These are phyloP conservation scores for Plasmodium malariae DNA, from an alignment of 169 alveolate species.

Conservation along the genomic window DNA sequence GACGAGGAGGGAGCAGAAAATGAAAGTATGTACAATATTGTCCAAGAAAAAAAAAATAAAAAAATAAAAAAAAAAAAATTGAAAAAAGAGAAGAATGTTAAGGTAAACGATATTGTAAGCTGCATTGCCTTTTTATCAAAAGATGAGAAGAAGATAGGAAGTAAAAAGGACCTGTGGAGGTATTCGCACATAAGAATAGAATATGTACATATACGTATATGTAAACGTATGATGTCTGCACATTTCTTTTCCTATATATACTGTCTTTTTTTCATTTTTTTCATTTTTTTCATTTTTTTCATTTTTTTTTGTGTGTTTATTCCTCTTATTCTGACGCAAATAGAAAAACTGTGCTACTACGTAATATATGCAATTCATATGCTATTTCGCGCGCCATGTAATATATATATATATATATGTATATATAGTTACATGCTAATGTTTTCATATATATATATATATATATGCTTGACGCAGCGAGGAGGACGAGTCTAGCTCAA, in stretches of 20 bases:
- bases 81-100: not conserved
- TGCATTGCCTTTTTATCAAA: slow-evolving; percentile 29
- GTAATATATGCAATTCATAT: not conserved
- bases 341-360: no score
- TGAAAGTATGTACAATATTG: not conserved
- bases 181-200: not conserved
- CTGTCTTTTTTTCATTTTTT: no score
- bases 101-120: slow-evolving; percentile 35
- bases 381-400: not conserved
- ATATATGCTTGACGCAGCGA: slow-evolving; percentile 7
- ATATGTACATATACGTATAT: not conserved
- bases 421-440: not conserved
- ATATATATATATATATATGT: not conserved
- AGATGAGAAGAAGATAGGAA: not conserved
- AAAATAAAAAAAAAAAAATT: slow-evolving; percentile 9
- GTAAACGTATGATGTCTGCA: no score
- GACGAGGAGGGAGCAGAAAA: no score
- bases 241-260: not conserved
- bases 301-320: no score
- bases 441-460: not conserved
- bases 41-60: slow-evolving; percentile 4
- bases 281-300: no score
- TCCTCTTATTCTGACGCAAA: no score
- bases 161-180: not conserved
- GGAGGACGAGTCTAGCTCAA: not conserved